Evolutionary conservation across 345 rosid genomes (phyloP), one percentile per base, ranked within the genome.

Genomic region (Euphorbia tirucalli): DNA sequence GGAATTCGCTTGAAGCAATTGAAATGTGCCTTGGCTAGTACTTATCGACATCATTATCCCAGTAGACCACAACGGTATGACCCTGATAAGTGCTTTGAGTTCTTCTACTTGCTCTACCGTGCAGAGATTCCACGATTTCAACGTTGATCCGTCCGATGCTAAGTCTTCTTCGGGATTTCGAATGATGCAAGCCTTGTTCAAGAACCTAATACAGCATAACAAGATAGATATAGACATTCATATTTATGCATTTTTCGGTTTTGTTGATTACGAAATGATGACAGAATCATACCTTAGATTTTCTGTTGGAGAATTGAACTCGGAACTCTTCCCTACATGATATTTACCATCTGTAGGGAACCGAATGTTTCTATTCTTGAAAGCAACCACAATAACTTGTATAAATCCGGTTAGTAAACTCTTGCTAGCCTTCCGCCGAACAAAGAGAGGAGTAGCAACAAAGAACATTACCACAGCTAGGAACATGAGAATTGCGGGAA

Each of bases 71-170:
- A 89, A 64, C 0, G 87, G 89, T 14, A 84, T 44, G 30, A 89
- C 70, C 37, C 49, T 81, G 41, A 89, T 72, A 4, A 89, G 71
- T 59, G 86, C 78, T 79, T 89, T 89, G 31, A 89, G 73, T 60
- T 84, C 90, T 71, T 87, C 91, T 11, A 86, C 91, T 84, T 86
- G 90, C 65, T 87, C 83, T 2, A 80, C 69, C 0, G 84, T 84
- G 74, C 88, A 89, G n/a, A 84, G 83, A 56, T 73, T 83, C 91
- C 90, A 84, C 3, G 82, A 80, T 55, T 80, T 71, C 24, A 61
- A 30, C 43, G 86, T 75, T 6, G 39, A 69, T 66, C 79, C 81
- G 31, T 83, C 84, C 11, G 48, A 32, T 13, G 70, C 70, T 49
- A 82, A 61, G 58, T 84, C 87, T 70, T 77, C 62, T 25, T 76